A percentile compares a stretch with the other conserved stretches of the same genome.
Conservation (phyloP, 257 asterid species). For the Ophiorrhiza pumila region DNA sequence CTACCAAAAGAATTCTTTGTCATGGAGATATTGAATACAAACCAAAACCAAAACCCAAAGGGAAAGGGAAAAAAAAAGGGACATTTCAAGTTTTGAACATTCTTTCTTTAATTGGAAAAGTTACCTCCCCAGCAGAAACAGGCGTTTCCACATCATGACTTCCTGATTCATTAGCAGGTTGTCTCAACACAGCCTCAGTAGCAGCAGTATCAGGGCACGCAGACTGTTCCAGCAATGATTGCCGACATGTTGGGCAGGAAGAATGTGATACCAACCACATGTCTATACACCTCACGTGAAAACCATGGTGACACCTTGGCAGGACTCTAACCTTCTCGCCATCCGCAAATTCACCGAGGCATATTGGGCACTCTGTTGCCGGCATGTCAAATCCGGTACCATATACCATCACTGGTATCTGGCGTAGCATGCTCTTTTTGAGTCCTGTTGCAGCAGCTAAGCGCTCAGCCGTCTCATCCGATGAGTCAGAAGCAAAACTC, state of each 20-base stretch:
- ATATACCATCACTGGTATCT: slow-evolving; percentile 59
- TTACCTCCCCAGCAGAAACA: slow-evolving; percentile 45
- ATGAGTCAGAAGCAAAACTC: slow-evolving; percentile 29
- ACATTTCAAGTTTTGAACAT: neutral
- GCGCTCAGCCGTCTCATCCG: slow-evolving; percentile 25
- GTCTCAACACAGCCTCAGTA: slow-evolving; percentile 29
- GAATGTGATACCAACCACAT: slow-evolving; percentile 70
- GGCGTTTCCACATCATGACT: slow-evolving; percentile 26
- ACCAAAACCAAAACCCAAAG: neutral
- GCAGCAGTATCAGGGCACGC: slow-evolving; percentile 21
- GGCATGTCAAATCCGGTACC: slow-evolving; percentile 37
- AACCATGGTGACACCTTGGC: slow-evolving; percentile 69
- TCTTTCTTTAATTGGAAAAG: slow-evolving; percentile 12
- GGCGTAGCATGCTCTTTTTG: slow-evolving; percentile 46
- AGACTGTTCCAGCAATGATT: slow-evolving; percentile 42
- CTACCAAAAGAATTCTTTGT: neutral
- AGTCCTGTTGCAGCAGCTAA: slow-evolving; percentile 47
- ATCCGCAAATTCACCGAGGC: slow-evolving; percentile 64
- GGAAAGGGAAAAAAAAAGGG: neutral
- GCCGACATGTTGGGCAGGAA: slow-evolving; percentile 82
- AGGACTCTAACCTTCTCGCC: slow-evolving; percentile 73
- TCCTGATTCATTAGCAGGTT: slow-evolving; percentile 20
- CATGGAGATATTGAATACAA: neutral
- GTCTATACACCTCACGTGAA: slow-evolving; percentile 68
- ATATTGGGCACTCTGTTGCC: slow-evolving; percentile 71